Conservation (phyloP, 1,284 basidiomycete genomes). For the Malassezia furfur region DNA sequence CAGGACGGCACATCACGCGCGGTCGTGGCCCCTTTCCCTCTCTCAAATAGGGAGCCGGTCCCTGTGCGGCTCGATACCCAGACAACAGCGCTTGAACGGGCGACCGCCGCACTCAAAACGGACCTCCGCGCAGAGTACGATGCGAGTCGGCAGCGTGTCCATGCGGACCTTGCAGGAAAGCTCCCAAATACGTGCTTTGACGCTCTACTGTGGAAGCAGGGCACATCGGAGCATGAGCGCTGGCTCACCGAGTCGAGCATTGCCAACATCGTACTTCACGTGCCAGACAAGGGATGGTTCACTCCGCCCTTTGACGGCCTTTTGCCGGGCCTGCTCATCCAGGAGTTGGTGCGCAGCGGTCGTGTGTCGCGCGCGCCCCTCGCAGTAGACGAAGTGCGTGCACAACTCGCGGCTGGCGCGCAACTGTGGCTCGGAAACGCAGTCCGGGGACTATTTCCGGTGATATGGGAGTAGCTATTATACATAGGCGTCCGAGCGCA, state of each 20-base stretch:
- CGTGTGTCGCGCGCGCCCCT: background rate
- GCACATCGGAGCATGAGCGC: background rate
- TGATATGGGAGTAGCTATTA: background rate
- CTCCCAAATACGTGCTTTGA: slow-evolving; percentile 9
- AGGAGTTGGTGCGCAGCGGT: slow-evolving; percentile 7
- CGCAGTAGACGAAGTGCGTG: background rate
- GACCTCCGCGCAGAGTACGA: slow-evolving; percentile 10
- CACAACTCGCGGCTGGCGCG: background rate
- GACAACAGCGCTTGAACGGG: background rate
- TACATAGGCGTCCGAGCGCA: background rate
- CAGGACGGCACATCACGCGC: slow-evolving; percentile 1
- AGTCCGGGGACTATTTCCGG: slow-evolving; percentile 16
- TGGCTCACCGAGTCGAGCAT: slow-evolving; percentile 16
- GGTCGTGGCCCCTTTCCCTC: slow-evolving; percentile 3
- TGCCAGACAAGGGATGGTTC: background rate
- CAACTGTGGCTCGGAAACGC: slow-evolving; percentile 16
- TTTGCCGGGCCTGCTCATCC: slow-evolving; percentile 11
- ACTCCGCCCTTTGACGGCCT: slow-evolving; percentile 6
- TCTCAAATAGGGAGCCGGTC: background rate
- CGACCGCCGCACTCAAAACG: slow-evolving; percentile 3
- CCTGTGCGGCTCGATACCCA: slow-evolving; percentile 12
- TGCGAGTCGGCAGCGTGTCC: background rate
- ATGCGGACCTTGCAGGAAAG: background rate
- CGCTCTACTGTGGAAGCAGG: slow-evolving; percentile 9
- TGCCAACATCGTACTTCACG: slow-evolving; percentile 13